phyloP scores from a whole-genome alignment of 2,329 filamentous ascomycete species.

The Penicillium sp. region DNA sequence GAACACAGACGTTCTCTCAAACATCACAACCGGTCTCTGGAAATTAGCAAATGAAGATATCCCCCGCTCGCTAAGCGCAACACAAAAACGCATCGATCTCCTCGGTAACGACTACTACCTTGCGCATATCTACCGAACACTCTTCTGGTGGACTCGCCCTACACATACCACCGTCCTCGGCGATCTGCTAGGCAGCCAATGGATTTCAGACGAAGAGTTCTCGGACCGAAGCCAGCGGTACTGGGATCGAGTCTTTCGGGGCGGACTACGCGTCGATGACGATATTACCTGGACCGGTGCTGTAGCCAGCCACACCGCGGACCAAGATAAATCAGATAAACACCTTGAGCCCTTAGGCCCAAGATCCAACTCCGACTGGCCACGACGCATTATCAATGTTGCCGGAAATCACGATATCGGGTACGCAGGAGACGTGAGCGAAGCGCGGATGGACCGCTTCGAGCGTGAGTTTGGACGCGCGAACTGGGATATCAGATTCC shows the following conservation, averaged over 20 bases:
- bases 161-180: constrained; percentile 88
- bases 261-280: constrained; percentile 61
- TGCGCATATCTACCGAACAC: constrained; percentile 82
- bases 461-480: constrained; percentile 80
- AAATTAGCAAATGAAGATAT: constrained; percentile 65
- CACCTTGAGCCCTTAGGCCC: constrained; percentile 29
- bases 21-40: constrained; percentile 22
- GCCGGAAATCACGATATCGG: constrained; percentile 96
- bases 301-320: constrained; percentile 42
- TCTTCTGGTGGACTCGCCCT: constrained; percentile 80
- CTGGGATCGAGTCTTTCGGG: constrained; percentile 78
- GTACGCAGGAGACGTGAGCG: constrained; percentile 86
- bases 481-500: constrained; percentile 86
- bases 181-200: constrained; percentile 91
- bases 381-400: constrained; percentile 78
- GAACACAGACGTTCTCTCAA: constrained; percentile 20
- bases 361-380: constrained; percentile 59
- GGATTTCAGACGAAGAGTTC: constrained; percentile 87
- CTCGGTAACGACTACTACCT: constrained; percentile 94
- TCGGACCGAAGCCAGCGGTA: constrained; percentile 68
- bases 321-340: constrained; percentile 20
- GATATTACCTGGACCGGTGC: constrained; percentile 37
- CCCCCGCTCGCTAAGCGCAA: constrained; percentile 63
- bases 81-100: constrained; percentile 80
- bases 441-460: constrained; percentile 74